Evolutionary conservation across 306 rosid species (phyloP).

Genomic region (Vachellia collinsii): DNA sequence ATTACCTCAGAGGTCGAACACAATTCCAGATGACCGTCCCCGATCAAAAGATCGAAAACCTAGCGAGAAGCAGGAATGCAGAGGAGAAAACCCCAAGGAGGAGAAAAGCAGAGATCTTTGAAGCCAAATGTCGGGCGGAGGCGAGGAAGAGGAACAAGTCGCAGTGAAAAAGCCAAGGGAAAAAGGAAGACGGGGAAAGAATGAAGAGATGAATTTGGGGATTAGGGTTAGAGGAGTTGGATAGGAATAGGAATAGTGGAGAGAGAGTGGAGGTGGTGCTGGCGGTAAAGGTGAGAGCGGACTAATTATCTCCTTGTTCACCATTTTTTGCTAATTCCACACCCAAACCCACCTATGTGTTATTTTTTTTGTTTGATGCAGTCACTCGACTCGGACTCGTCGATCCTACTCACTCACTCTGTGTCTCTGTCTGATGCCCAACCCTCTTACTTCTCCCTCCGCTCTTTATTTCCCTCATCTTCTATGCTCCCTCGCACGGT

Average conservation of each 20-base stretch:
- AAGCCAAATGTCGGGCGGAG: constrained; percentile 20
- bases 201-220: constrained; percentile 25
- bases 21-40: constrained; percentile 3
- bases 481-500: constrained; percentile 37
- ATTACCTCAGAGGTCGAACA: constrained; percentile 37
- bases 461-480: constrained; percentile 35
- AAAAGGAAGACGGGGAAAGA: constrained; percentile 1
- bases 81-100: background rate
- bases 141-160: constrained; percentile 3
- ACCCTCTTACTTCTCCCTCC: constrained; percentile 27
- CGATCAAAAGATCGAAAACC: background rate
- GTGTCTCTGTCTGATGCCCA: constrained; percentile 26
- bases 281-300: constrained; percentile 46
- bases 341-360: constrained; percentile 45
- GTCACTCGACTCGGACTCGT: constrained; percentile 47
- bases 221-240: constrained; percentile 47
- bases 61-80: background rate
- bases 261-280: constrained; percentile 42
- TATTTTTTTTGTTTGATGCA: constrained; percentile 37
- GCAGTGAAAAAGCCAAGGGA: constrained; percentile 11
- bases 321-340: constrained; percentile 77
- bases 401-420: constrained; percentile 21
- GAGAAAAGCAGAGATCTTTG: constrained; percentile 22
- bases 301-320: constrained; percentile 61
- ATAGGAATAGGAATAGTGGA: constrained; percentile 42